A percentile compares a stretch with the other conserved stretches of the same genome.
Evolutionary conservation across 83 land plant genomes (phyloP).

Genomic region (Isoetes engelmannii): DNA sequence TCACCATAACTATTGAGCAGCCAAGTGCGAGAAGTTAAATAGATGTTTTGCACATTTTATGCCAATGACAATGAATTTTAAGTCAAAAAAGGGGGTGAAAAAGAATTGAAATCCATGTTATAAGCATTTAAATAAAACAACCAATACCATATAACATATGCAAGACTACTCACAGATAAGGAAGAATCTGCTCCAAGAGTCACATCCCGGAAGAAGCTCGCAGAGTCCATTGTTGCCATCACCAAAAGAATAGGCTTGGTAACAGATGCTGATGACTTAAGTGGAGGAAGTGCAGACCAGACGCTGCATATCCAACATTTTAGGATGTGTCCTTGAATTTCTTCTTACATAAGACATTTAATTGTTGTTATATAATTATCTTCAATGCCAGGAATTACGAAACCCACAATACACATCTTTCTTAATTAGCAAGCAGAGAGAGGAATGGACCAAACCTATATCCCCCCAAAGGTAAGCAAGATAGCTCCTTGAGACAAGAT

Average conservation of each 20-base stretch:
- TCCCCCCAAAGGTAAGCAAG: conserved; percentile 95
- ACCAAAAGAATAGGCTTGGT: conserved; percentile 60
- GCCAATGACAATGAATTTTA: too few species aligned
- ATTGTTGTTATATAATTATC: not conserved
- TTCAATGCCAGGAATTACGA: not conserved
- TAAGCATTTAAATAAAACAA: too few species aligned
- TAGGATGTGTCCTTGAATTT: not conserved
- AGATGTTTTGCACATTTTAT: too few species aligned
- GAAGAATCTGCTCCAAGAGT: conserved; percentile 86
- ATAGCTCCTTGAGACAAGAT: conserved; percentile 62
- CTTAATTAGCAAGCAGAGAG: not conserved
- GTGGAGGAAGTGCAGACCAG: conserved; percentile 83
- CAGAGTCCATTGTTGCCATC: conserved; percentile 84
- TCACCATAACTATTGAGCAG: too few species aligned
- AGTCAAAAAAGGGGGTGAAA: too few species aligned
- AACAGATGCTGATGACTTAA: conserved; percentile 45
- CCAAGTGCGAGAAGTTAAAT: too few species aligned
- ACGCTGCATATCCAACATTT: conserved; percentile 67
- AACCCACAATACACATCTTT: not conserved
- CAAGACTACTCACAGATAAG: conserved; percentile 60
- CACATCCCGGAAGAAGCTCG: conserved; percentile 81
- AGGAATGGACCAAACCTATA: conserved; percentile 49
- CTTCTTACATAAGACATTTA: not conserved
- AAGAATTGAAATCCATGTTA: too few species aligned
- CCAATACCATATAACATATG: too few species aligned